phyloP scores from a whole-genome alignment of 352 stramenopile genomes.

The Peronospora tabacina region DNA sequence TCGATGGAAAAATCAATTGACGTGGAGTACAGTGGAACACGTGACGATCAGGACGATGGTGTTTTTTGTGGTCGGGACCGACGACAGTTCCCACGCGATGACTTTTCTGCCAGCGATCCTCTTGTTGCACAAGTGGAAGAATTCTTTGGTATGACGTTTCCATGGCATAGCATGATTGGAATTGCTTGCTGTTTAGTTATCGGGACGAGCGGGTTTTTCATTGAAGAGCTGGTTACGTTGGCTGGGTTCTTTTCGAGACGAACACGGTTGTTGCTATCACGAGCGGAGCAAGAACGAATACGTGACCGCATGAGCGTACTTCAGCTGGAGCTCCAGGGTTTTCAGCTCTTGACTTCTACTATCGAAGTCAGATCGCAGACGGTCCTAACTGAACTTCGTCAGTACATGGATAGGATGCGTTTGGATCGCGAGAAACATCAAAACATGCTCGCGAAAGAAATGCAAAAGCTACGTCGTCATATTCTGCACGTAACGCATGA shows the following conservation, averaged over 20 bases:
- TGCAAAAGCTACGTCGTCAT: conserved; percentile 48
- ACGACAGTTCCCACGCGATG: not conserved
- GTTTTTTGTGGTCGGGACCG: conserved; percentile 5
- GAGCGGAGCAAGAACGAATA: conserved; percentile 38
- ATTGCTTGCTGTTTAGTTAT: conserved; percentile 34
- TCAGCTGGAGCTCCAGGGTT: conserved; percentile 45
- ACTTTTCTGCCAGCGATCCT: not conserved
- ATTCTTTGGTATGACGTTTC: conserved; percentile 14
- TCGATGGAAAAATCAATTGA: conserved; percentile 12
- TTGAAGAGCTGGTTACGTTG: conserved; percentile 41
- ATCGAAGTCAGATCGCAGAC: conserved; percentile 53
- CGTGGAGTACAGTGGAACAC: not conserved
- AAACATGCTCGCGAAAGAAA: conserved; percentile 53
- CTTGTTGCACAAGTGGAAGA: not conserved
- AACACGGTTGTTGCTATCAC: conserved; percentile 24
- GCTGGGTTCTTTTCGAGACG: conserved; percentile 28
- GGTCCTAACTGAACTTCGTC: conserved; percentile 42
- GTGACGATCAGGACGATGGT: conserved; percentile 8
- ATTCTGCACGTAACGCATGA: conserved; percentile 45
- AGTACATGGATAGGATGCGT: conserved; percentile 41
- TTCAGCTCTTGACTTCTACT: conserved; percentile 36
- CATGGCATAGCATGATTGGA: conserved; percentile 40
- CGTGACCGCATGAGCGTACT: conserved; percentile 36
- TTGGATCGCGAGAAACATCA: conserved; percentile 48
- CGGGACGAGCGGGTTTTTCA: conserved; percentile 44